Percentiles rank a stretch among this genome's conserved stretches.
Conservation (phyloP, 129 eudicot species). For the Oenanthe sinensis region DNA sequence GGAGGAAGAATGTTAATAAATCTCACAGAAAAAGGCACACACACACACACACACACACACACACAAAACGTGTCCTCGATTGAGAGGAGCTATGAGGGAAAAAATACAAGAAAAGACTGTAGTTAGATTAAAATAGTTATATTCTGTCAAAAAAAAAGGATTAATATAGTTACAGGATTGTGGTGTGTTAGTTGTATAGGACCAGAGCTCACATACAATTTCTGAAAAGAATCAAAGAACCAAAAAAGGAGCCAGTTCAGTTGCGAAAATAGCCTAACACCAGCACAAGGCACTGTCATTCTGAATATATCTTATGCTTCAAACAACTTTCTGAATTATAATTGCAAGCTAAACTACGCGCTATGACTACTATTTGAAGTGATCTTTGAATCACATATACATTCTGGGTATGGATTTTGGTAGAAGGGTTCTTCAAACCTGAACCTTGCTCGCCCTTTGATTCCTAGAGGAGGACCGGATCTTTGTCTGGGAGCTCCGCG, state of each 20-base stretch:
- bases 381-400: slow-evolving; percentile 49
- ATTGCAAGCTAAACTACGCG: slow-evolving; percentile 1
- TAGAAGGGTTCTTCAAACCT: slow-evolving; percentile 82
- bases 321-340: not conserved
- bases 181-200: not conserved
- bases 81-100: not conserved
- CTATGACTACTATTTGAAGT: not conserved
- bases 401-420: slow-evolving; percentile 90
- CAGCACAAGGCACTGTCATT: not conserved
- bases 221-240: not conserved
- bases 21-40: too few relatives aligned
- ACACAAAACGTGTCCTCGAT: too few relatives aligned
- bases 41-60: too few relatives aligned
- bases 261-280: not conserved
- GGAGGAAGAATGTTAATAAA: too few relatives aligned
- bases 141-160: too few relatives aligned
- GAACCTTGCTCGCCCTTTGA: slow-evolving; percentile 74
- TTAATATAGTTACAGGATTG: too few relatives aligned
- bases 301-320: not conserved
- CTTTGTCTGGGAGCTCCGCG: slow-evolving; percentile 82
- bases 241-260: not conserved
- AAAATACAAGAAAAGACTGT: not conserved
- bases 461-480: slow-evolving; percentile 65
- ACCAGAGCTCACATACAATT: not conserved
- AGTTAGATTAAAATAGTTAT: not conserved